Evolutionary conservation across 1,139 yeast species (phyloP).

Genomic region (Pichia kudriavzevii): DNA sequence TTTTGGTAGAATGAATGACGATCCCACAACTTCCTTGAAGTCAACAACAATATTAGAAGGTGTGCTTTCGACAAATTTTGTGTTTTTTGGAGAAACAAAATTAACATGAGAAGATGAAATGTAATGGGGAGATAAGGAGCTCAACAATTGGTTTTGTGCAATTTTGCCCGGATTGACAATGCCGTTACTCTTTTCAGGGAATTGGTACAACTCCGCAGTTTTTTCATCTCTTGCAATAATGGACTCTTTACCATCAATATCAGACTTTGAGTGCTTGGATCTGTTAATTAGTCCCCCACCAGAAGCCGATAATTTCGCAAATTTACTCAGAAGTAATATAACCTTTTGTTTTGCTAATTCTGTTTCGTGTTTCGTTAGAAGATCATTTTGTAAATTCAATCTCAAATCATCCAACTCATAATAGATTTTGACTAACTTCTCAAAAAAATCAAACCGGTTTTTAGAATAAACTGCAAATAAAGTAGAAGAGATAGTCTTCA

Average conservation of each 20-base stretch:
- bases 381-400: conserved; percentile 46
- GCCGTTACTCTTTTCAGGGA: conserved; percentile 23
- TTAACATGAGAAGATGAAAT: conserved; percentile 41
- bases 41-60: conserved; percentile 79
- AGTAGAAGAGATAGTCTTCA: conserved; percentile 53
- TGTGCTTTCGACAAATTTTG: conserved; percentile 42
- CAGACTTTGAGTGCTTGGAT: conserved; percentile 32
- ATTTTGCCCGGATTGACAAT: conserved; percentile 42
- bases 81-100: conserved; percentile 39
- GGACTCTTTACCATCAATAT: conserved; percentile 71
- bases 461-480: conserved; percentile 63
- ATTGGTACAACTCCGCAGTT: conserved; percentile 56
- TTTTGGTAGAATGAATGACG: conserved; percentile 54
- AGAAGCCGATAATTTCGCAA: conserved; percentile 57
- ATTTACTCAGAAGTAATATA: conserved; percentile 52
- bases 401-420: conserved; percentile 58
- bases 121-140: conserved; percentile 68
- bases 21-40: conserved; percentile 63
- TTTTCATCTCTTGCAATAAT: conserved; percentile 54
- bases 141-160: conserved; percentile 61
- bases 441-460: conserved; percentile 57
- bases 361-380: conserved; percentile 55
- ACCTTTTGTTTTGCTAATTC: conserved; percentile 51
- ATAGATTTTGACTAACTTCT: conserved; percentile 46
- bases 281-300: conserved; percentile 29